A percentile compares a stretch with the other conserved stretches of the same genome.
phyloP scores from a whole-genome alignment of 768 basidiomycete species.

The Lactarius hatsudake region DNA sequence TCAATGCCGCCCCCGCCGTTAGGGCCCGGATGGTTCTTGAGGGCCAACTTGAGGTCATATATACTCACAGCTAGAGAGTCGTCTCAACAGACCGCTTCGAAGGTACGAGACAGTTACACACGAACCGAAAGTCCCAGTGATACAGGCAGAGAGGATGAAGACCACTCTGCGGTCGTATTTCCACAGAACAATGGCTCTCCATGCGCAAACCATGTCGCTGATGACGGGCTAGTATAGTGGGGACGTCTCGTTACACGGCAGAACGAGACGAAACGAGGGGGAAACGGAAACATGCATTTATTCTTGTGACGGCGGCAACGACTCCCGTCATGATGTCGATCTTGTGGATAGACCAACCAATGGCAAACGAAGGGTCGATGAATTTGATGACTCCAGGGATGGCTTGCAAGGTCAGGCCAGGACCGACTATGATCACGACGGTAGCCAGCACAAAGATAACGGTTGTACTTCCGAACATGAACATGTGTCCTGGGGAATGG shows the following conservation, averaged over 20 bases:
- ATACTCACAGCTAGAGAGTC: neutral
- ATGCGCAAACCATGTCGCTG: slow-evolving; percentile 23
- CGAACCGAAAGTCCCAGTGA: slow-evolving; percentile 17
- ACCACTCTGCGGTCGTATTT: slow-evolving; percentile 19
- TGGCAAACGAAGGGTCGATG: neutral
- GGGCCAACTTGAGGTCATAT: slow-evolving; percentile 20
- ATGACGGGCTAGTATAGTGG: slow-evolving; percentile 9
- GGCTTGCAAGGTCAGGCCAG: slow-evolving; percentile 6
- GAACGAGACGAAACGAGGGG: neutral
- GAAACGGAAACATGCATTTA: slow-evolving; percentile 12
- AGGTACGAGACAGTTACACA: neutral
- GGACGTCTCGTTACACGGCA: neutral
- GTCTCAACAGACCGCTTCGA: neutral
- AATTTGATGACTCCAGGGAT: slow-evolving; percentile 13
- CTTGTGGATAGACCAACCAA: slow-evolving; percentile 20
- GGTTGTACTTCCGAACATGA: slow-evolving; percentile 10
- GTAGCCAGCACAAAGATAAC: slow-evolving; percentile 18
- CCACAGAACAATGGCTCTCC: slow-evolving; percentile 21
- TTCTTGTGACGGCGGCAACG: slow-evolving; percentile 4
- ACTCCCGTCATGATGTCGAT: neutral
- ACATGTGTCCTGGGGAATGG: slow-evolving; percentile 12
- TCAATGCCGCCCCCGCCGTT: neutral
- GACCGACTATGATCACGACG: slow-evolving; percentile 4
- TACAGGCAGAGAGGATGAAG: slow-evolving; percentile 7
- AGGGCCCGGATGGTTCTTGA: slow-evolving; percentile 1